Base-by-base conservation (phyloP, 2,329 filamentous ascomycete genomes). In the Phaeosphaeriaceae sp. region DNA sequence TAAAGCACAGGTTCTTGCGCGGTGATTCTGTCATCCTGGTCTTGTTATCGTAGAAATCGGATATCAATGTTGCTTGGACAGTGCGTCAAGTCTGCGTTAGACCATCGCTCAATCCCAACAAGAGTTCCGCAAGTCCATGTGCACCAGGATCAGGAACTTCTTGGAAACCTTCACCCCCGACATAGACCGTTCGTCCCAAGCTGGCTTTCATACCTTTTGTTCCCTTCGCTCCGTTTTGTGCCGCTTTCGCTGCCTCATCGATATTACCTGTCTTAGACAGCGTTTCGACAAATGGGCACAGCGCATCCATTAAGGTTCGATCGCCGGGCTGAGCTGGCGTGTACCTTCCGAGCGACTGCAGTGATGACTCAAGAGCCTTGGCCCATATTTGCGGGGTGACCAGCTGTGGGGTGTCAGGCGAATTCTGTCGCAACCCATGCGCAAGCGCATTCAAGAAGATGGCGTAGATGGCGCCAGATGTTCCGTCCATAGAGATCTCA, bases 141-240 rank as follows among this genome's bases (percentile, higher is more conserved):
- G 87, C 87, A 21, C 87, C 87, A 2, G 88, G 88, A 75, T 91
- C 88, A 15, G 88, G 87, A 15, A 91, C 82, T 63, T 89, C 77
- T 76, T 85, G 85, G 76, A 81, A 92, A 13, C 88, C 88, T 68
- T 79, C 83, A 54, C 88, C 88, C 43, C 62, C 90, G 42, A 96
- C 85, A 71, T 95, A 95, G 9, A 94, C 90, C 2, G 88, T 85
- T 50, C 91, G 79, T 6, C 94, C 94, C 33, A 99, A 78, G 62
- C 87, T 94, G 34, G 94, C 90, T 72, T 88, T 85, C 92, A 99
- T 97, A 18, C 88, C 89, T 78, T 92, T 96, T 16, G 94, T 97
- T 23, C 84, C 84, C 57, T 93, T 87, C 3, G 92, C 88, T 0
- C 88, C 94, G 38, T 85, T 80, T 56, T 83, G 83, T 0, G 92